These are phyloP conservation scores for Aspergillus viridinutans DNA, from an alignment of 2,329 filamentous ascomycete genomes.

Conservation along the genomic window DNA sequence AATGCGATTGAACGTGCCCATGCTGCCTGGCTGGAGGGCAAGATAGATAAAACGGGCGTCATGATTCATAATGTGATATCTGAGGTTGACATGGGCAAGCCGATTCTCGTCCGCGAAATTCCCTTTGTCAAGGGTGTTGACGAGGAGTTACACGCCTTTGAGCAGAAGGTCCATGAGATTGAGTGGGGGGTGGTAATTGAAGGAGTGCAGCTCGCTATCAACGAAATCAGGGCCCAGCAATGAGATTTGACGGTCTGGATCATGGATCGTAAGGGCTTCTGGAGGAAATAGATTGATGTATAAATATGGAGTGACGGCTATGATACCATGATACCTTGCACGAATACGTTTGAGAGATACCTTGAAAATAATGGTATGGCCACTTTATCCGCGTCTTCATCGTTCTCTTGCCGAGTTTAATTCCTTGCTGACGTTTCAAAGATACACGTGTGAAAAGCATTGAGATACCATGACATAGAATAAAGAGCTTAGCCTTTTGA, in stretches of 20 bases:
- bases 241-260: neutral
- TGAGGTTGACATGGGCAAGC: conserved; percentile 74
- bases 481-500: neutral
- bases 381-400: neutral
- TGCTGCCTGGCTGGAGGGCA: conserved; percentile 65
- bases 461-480: neutral
- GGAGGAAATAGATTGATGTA: neutral
- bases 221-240: conserved; percentile 25
- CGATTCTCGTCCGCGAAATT: conserved; percentile 68
- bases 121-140: conserved; percentile 56
- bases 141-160: conserved; percentile 62
- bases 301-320: neutral
- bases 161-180: conserved; percentile 67
- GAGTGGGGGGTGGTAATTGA: conserved; percentile 79
- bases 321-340: neutral
- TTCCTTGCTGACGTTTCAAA: neutral
- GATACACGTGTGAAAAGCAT: neutral
- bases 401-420: neutral
- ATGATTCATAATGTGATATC: conserved; percentile 84
- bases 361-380: neutral
- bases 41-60: conserved; percentile 67
- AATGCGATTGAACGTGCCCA: conserved; percentile 74
- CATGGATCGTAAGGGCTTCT: neutral
- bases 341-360: neutral
- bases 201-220: conserved; percentile 49